Evolutionary conservation across 768 basidiomycete species (phyloP).

Genomic region (Lentinula sp.): DNA sequence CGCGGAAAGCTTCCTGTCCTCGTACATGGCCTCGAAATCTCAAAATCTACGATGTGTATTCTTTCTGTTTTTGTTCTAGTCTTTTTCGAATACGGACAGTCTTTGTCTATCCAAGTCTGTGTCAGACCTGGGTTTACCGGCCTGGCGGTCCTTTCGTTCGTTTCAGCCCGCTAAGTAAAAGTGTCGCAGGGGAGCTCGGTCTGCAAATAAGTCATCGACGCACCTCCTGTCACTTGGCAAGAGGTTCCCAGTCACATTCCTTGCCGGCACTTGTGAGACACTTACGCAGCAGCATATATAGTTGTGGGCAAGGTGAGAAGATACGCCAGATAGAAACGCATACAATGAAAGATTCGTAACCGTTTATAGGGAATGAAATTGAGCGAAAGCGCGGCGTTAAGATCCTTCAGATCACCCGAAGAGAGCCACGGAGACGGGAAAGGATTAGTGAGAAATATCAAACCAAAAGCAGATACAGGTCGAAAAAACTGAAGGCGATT

Average conservation of each 20-base stretch:
- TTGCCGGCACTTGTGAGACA: not conserved
- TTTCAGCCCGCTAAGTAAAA: too few species aligned
- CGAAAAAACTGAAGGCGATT: not conserved
- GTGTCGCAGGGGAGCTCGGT: not conserved
- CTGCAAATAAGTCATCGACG: not conserved
- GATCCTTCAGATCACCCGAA: not conserved
- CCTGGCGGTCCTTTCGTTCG: not conserved
- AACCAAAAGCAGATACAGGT: not conserved
- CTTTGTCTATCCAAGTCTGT: not conserved
- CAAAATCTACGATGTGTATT: not conserved
- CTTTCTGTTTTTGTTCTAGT: not conserved
- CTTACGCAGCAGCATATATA: too few species aligned
- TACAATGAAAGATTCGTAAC: not conserved
- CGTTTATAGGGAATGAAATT: not conserved
- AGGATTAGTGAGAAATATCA: not conserved
- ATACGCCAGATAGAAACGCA: not conserved
- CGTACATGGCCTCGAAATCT: not conserved
- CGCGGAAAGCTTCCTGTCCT: not conserved
- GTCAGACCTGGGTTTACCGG: not conserved
- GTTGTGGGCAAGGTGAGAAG: not conserved
- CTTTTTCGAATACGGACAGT: not conserved
- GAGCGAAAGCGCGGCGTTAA: not conserved
- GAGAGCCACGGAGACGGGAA: not conserved
- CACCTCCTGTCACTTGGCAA: not conserved
- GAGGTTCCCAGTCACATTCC: not conserved